Conservation (phyloP, 768 basidiomycete genomes). For the Nidula microcarpa region DNA sequence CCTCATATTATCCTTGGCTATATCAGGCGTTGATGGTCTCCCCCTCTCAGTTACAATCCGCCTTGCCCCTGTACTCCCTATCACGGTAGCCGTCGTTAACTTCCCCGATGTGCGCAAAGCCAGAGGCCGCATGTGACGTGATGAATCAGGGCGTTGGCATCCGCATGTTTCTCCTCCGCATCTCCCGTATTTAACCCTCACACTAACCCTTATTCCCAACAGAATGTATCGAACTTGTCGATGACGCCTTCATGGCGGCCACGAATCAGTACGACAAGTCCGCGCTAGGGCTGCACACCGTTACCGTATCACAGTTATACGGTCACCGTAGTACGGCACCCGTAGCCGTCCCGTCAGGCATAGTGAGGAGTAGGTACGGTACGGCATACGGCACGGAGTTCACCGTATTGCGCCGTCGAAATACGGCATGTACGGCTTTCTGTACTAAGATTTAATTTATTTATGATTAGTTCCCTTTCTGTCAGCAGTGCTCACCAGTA, state of each 20-base stretch:
- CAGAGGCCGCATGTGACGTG: constrained; percentile 71
- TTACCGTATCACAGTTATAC: too few species aligned
- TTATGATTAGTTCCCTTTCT: too few species aligned
- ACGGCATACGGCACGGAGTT: too few species aligned
- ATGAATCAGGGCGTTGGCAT: constrained; percentile 71
- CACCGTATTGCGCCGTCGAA: too few species aligned
- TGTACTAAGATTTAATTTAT: too few species aligned
- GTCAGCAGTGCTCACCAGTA: too few species aligned
- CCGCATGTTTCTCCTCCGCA: constrained; percentile 44
- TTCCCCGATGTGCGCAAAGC: constrained; percentile 77
- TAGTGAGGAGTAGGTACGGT: too few species aligned
- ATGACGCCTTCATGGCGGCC: constrained; percentile 64
- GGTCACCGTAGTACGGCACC: too few species aligned
- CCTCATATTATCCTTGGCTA: not conserved
- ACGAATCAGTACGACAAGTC: constrained; percentile 55
- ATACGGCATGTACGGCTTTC: too few species aligned
- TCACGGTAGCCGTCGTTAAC: constrained; percentile 77
- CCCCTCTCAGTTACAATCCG: constrained; percentile 65
- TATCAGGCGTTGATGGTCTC: not conserved
- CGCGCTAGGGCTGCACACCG: too few species aligned
- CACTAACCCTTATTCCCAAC: not conserved
- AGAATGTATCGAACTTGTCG: constrained; percentile 86
- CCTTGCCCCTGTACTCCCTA: constrained; percentile 78
- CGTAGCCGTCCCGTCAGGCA: too few species aligned
- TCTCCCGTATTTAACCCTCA: not conserved